phyloP scores from a whole-genome alignment of 441 rosid species.

The Raphanus hybrid region DNA sequence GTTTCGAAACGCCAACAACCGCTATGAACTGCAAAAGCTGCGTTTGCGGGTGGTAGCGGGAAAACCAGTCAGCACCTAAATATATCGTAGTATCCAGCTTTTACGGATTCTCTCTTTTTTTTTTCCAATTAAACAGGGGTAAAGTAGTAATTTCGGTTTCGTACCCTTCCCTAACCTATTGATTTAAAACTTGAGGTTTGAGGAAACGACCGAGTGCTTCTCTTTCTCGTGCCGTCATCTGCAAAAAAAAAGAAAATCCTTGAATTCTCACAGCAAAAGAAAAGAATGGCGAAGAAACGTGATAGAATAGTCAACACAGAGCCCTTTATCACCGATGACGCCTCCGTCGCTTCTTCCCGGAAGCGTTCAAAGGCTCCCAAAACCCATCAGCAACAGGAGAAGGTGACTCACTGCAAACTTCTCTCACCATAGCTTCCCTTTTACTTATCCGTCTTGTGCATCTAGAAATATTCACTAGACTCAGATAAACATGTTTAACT shows the following conservation, averaged over 20 bases:
- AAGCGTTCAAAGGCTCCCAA: constrained; percentile 68
- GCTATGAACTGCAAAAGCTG: no score
- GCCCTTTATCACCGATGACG: constrained; percentile 65
- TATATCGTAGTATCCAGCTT: no score
- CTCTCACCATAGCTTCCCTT: neutral
- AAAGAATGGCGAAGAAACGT: constrained; percentile 68
- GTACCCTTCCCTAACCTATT: neutral
- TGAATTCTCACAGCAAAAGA: neutral
- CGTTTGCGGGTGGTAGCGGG: no score
- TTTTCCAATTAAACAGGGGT: neutral
- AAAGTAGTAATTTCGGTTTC: neutral
- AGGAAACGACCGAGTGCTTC: neutral
- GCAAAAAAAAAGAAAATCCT: neutral
- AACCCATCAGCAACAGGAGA: constrained; percentile 64
- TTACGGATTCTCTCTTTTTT: no score
- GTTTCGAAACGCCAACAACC: no score
- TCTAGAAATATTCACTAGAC: no score
- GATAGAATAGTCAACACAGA: constrained; percentile 64
- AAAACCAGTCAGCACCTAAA: no score
- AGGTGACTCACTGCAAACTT: constrained; percentile 39
- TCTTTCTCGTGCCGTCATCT: constrained; percentile 22
- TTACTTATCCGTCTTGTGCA: no score
- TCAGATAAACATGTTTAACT: no score
- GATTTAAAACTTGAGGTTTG: neutral
- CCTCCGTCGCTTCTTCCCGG: constrained; percentile 55